Evolutionary conservation across 1,139 yeast genomes (phyloP).

Genomic region (Geotrichum macrosporum): DNA sequence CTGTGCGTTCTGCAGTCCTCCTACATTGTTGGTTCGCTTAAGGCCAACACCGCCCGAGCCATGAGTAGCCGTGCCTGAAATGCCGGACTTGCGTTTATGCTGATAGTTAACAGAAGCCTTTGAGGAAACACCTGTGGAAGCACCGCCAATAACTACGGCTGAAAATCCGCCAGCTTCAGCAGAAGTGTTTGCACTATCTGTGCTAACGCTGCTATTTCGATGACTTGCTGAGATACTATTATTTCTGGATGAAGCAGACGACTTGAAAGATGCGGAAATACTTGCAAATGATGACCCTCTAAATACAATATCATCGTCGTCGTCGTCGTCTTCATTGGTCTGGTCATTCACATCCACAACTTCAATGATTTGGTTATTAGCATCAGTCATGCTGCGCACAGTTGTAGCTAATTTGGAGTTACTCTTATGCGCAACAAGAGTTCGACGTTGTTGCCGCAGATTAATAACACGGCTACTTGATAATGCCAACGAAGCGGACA

Average conservation of each 20-base stretch:
- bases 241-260: background rate
- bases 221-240: background rate
- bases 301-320: conserved; percentile 9
- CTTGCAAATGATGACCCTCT: conserved; percentile 8
- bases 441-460: conserved; percentile 1
- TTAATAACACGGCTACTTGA: conserved; percentile 5
- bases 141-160: conserved; percentile 2
- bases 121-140: conserved; percentile 3
- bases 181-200: background rate
- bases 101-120: conserved; percentile 10
- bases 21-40: background rate
- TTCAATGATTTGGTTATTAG: background rate
- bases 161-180: background rate
- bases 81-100: background rate
- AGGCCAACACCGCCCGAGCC: conserved; percentile 3
- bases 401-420: background rate
- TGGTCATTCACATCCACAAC: conserved; percentile 1
- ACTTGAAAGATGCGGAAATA: background rate
- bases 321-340: background rate
- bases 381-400: background rate
- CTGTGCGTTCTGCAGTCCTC: background rate
- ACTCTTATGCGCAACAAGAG: background rate
- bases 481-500: too few relatives aligned
- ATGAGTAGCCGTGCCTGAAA: background rate
- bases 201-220: background rate